Conservation (phyloP, 768 basidiomycete genomes). For the Amanita pseudoporphyria region DNA sequence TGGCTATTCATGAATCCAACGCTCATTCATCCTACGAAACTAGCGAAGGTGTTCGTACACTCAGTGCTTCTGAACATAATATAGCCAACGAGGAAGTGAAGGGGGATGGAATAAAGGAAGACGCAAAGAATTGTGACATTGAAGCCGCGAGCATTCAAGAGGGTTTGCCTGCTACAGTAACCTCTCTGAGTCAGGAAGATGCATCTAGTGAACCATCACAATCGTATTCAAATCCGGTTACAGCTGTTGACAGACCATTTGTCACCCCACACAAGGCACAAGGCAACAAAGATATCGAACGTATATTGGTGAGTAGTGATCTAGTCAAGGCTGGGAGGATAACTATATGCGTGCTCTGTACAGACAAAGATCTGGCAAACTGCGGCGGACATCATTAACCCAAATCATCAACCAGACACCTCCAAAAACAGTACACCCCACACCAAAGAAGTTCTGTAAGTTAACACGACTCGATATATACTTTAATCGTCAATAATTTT, state of each 20-base stretch:
- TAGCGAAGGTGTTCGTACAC: background rate
- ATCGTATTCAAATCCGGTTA: background rate
- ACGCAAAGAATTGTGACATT: background rate
- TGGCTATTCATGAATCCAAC: conserved; percentile 22
- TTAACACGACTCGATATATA: conserved; percentile 5
- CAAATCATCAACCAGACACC: conserved; percentile 33
- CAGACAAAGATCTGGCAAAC: conserved; percentile 66
- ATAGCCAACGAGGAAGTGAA: background rate
- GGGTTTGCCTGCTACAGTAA: background rate
- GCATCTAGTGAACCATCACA: background rate
- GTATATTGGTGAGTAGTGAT: conserved; percentile 41
- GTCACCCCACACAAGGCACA: conserved; percentile 25
- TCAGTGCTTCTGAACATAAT: background rate
- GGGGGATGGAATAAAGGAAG: background rate
- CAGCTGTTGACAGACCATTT: background rate
- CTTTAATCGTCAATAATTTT: background rate
- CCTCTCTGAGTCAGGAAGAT: too few relatives aligned
- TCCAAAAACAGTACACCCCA: conserved; percentile 22
- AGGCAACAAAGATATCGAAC: conserved; percentile 55
- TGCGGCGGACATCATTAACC: conserved; percentile 54
- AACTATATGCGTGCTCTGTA: background rate
- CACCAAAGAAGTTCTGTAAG: conserved; percentile 57
- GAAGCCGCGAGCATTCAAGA: too few relatives aligned
- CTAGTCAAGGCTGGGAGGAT: background rate
- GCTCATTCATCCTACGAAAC: background rate